Base-by-base conservation (phyloP, 352 stramenopile species). In the Detonula confervacea region DNA sequence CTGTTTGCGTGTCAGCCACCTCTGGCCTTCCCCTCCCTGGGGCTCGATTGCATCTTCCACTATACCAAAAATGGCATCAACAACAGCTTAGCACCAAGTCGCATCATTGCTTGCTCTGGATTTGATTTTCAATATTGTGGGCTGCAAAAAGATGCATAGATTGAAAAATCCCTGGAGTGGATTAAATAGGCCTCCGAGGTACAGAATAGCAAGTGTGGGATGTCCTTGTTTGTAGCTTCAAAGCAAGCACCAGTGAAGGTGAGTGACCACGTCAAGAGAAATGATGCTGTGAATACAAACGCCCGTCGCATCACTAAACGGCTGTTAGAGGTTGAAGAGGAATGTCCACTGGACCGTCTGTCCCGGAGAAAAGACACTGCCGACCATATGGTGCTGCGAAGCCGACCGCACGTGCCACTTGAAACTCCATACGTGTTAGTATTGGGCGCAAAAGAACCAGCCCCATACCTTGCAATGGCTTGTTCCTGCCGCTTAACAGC, bases 141-240 rank as follows among this genome's bases (percentile, higher is more conserved):
- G 64, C 0, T 57, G 49, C 22, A 73, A 14, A 24, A 47, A 63
- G 18, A 73, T 64, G 0, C 52, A 7, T n/a, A 63, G 25, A 20
- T 52, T 73, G 42, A 64, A 73, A 4, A 73, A 2, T 6, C 64
- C 64, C n/a, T 72, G 63, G 1, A 72, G 47, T 18, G 63, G 63
- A 42, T 27, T 55, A 22, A 72, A 63, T 2, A 72, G 42, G 14
- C 1, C 25, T 6, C 0, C 12, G 11, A 68, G 6, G 22, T 68
- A 68, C 22, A 4, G 1, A 22, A 39, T 47, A 22, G 42, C 5
- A 30, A 44, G 0, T n/a, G n/a, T 56, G 37, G 57, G 1, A 20
- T n/a, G 8, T 57, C n/a, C 49, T 8, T 27, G 18, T 54, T 8
- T 24, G 46, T 11, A 55, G 29, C 29, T 6, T 11, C 29, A 20